A percentile compares a stretch with the other conserved stretches of the same genome.
Conservation (phyloP, 2,329 filamentous ascomycete species). For the Fusarium coffeatum region DNA sequence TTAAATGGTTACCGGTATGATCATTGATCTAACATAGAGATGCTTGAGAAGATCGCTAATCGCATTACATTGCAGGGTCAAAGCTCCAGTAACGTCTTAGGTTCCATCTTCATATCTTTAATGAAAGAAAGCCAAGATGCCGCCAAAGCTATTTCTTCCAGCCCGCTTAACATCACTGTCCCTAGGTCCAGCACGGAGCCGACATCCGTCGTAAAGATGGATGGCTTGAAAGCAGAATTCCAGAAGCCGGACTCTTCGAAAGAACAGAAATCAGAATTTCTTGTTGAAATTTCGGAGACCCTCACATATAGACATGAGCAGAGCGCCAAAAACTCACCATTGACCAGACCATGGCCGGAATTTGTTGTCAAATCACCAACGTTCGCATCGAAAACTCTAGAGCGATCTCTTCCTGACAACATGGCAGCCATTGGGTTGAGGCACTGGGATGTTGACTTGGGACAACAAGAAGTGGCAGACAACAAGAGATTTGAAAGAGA, state of each 20-base stretch:
- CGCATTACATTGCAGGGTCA: slow-evolving; percentile 53
- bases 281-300: slow-evolving; percentile 55
- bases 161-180: slow-evolving; percentile 62
- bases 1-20: slow-evolving; percentile 53
- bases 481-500: slow-evolving; percentile 28
- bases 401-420: slow-evolving; percentile 54
- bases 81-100: slow-evolving; percentile 41
- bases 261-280: slow-evolving; percentile 52
- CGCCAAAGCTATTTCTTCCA: slow-evolving; percentile 53
- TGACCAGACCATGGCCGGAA: slow-evolving; percentile 58
- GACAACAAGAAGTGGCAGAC: slow-evolving; percentile 27
- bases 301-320: slow-evolving; percentile 55
- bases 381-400: slow-evolving; percentile 54
- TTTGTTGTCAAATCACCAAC: slow-evolving; percentile 49
- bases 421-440: slow-evolving; percentile 55
- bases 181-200: slow-evolving; percentile 46
- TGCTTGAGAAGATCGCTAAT: slow-evolving; percentile 6
- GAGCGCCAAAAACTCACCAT: slow-evolving; percentile 51
- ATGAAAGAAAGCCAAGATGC: slow-evolving; percentile 56
- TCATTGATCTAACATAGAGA: neutral
- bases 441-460: slow-evolving; percentile 55
- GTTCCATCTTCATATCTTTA: slow-evolving; percentile 62
- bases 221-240: neutral
- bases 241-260: neutral
- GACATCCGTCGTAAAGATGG: slow-evolving; percentile 43